Conservation (phyloP, 345 rosid species). For the Gossypium thurberi region DNA sequence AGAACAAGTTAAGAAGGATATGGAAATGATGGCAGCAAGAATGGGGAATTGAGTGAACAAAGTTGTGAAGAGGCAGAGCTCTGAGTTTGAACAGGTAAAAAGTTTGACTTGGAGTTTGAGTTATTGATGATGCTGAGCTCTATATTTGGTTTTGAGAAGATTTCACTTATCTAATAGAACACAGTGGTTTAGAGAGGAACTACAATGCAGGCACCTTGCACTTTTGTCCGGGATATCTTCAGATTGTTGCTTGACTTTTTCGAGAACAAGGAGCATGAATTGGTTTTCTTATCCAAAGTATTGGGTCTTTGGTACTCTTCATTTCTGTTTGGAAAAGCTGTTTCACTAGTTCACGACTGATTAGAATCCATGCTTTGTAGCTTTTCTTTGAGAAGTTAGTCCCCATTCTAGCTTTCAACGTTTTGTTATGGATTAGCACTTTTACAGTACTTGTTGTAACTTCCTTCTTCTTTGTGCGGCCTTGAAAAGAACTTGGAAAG, state of each 20-base stretch:
- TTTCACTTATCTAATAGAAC: not conserved
- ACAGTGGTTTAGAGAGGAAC: not conserved
- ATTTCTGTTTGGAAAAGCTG: not conserved
- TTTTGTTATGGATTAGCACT: not conserved
- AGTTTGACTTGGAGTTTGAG: not conserved
- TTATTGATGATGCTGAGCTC: not conserved
- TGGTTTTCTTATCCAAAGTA: not conserved
- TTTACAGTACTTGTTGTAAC: not conserved
- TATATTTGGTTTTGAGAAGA: not conserved
- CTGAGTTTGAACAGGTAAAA: conserved; percentile 1
- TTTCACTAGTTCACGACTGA: not conserved
- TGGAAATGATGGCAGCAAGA: conserved; percentile 30
- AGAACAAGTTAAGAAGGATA: conserved; percentile 38
- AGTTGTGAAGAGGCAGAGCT: conserved; percentile 17
- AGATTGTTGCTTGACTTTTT: not conserved
- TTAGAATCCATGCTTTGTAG: not conserved
- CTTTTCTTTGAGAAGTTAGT: not conserved
- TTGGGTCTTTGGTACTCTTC: not conserved
- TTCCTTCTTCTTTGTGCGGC: not conserved
- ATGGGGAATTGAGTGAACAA: conserved; percentile 17
- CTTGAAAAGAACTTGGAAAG: not conserved
- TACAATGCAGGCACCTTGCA: not conserved
- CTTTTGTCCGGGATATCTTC: not conserved
- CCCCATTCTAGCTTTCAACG: not conserved
- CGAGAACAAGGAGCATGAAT: not conserved